Conservation (phyloP, 176 grass and related monocot species). For the Hsuehochloa calcarea region DNA sequence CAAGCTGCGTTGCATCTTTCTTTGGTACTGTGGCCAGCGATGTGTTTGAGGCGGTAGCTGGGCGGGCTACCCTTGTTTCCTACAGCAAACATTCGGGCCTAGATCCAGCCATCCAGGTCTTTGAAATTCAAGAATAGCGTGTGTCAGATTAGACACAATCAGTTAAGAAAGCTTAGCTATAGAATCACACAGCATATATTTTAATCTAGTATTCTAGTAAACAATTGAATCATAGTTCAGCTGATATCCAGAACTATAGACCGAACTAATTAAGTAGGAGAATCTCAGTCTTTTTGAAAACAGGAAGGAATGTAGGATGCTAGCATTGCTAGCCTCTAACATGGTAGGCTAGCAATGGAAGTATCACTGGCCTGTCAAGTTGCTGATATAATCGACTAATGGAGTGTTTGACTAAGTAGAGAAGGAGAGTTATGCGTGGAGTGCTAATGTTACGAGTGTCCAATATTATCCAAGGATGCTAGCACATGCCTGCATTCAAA, state of each 20-base stretch:
- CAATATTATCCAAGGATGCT: neutral
- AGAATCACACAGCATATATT: neutral
- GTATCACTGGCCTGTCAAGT: neutral
- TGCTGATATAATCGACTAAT: neutral
- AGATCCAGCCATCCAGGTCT: neutral
- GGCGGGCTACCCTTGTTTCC: neutral
- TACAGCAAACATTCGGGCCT: neutral
- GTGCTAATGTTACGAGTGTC: neutral
- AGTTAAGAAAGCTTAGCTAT: neutral
- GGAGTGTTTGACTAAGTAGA: neutral
- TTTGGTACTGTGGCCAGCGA: neutral
- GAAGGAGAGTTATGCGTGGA: neutral
- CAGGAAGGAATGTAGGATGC: neutral
- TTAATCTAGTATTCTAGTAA: neutral
- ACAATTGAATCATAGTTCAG: neutral
- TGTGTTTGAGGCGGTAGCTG: neutral
- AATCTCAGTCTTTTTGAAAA: neutral
- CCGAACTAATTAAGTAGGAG: neutral
- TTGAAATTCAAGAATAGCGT: neutral
- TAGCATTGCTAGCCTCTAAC: neutral
- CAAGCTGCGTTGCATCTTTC: neutral
- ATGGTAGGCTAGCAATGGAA: neutral
- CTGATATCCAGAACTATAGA: neutral
- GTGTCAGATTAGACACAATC: too few relatives aligned
- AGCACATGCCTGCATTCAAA: neutral